Evolutionary conservation across 495 filamentous ascomycete genomes (phyloP).

Genomic region (Aspergillus ostianus): DNA sequence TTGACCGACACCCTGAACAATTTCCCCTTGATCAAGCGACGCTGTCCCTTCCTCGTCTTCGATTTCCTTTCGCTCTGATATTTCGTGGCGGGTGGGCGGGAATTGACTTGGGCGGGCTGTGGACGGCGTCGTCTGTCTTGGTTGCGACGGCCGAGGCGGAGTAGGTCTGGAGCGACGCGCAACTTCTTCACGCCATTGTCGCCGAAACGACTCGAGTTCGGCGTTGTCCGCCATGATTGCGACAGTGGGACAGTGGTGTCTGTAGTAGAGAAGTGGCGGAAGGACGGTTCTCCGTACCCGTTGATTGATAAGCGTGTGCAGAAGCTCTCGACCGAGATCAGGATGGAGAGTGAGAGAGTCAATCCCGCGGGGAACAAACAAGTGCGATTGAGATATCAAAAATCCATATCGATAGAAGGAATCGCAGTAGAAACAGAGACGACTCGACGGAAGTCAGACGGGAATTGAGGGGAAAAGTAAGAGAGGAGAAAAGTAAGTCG

Average conservation of each 20-base stretch:
- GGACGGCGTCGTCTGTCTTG: constrained; percentile 25
- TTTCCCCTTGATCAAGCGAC: constrained; percentile 40
- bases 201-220: constrained; percentile 78
- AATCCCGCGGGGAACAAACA: neutral
- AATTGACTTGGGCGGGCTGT: constrained; percentile 26
- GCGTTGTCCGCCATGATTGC: constrained; percentile 58
- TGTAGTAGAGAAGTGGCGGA: neutral
- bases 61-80: constrained; percentile 37
- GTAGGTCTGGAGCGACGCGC: constrained; percentile 47
- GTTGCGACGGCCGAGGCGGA: constrained; percentile 12
- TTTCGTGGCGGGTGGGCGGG: constrained; percentile 36
- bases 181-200: constrained; percentile 82
- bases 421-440: neutral
- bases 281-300: neutral
- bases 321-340: constrained; percentile 4
- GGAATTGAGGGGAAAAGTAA: no score
- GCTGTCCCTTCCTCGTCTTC: constrained; percentile 39
- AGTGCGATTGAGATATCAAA: neutral
- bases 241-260: constrained; percentile 7
- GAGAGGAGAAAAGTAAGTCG: constrained; percentile 1
- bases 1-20: constrained; percentile 38
- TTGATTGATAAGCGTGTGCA: constrained; percentile 27
- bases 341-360: neutral
- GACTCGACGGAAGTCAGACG: neutral
- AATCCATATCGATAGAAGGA: neutral